Conservation (phyloP, 2,329 filamentous ascomycete species). For the Akanthomyces dipterigenus region DNA sequence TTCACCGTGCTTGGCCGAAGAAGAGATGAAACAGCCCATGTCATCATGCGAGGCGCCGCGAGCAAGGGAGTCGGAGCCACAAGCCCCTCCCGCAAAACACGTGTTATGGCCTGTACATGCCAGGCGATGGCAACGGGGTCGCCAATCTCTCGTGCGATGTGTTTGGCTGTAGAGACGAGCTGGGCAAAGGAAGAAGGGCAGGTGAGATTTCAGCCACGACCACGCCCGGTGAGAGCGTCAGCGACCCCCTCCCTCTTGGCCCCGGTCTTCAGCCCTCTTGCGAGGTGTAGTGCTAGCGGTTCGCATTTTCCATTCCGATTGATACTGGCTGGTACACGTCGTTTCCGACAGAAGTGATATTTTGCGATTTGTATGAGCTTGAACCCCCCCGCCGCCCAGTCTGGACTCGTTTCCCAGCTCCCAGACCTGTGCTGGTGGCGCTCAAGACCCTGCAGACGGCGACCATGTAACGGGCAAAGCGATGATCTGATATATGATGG, state of each 20-base stretch:
- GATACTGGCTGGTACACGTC: too few species aligned
- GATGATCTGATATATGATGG: background rate
- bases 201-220: background rate
- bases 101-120: background rate
- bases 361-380: background rate
- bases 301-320: background rate
- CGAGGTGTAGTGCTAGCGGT: background rate
- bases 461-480: background rate
- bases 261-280: background rate
- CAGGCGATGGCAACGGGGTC: background rate
- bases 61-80: background rate
- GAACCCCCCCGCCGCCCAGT: background rate
- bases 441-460: background rate
- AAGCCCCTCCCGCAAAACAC: background rate
- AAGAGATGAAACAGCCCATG: background rate
- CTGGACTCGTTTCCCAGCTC: background rate
- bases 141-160: background rate
- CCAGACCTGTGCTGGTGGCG: background rate
- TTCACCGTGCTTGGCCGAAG: constrained; percentile 3
- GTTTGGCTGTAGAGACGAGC: background rate
- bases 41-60: background rate
- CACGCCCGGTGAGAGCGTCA: background rate
- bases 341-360: background rate
- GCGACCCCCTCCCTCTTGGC: background rate
- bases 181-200: background rate